These are phyloP conservation scores for Closterium sp. DNA, from an alignment of 139 green algal genomes.

Conservation along the genomic window DNA sequence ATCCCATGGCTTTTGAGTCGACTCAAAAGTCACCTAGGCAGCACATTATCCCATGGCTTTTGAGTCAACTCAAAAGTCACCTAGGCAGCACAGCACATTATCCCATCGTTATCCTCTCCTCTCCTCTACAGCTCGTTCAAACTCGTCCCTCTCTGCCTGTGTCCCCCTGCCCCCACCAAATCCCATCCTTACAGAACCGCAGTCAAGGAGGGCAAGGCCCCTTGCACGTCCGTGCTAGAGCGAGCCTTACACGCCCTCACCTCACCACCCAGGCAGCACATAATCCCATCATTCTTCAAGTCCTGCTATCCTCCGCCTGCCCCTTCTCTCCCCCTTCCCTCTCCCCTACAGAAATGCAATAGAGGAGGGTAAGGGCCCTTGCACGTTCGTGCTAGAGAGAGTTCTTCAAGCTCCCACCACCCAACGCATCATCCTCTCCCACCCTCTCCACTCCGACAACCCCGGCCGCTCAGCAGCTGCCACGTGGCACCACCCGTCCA, in stretches of 20 bases:
- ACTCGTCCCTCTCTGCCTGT: too few relatives aligned
- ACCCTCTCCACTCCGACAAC: not conserved
- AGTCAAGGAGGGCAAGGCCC: not conserved
- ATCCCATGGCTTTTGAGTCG: too few relatives aligned
- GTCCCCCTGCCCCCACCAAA: too few relatives aligned
- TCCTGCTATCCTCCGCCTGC: too few relatives aligned
- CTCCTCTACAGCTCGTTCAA: not conserved
- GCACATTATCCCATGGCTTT: too few relatives aligned
- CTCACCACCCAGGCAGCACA: too few relatives aligned
- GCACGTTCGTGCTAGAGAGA: not conserved
- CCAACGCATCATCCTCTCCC: not conserved
- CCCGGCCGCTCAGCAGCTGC: not conserved
- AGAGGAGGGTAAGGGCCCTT: not conserved
- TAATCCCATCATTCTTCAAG: too few relatives aligned
- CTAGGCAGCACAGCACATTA: too few relatives aligned
- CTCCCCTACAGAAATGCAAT: not conserved
- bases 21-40: too few relatives aligned
- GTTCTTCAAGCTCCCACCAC: not conserved
- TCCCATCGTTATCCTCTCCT: not conserved
- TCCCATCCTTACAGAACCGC: not conserved
- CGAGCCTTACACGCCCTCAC: not conserved
- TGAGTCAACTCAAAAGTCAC: too few relatives aligned
- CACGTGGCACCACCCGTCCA: constrained; percentile 1
- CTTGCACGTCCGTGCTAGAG: not conserved
- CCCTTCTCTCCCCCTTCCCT: too few relatives aligned